Percentiles rank a stretch among this genome's conserved stretches.
These are phyloP conservation scores for Nosema muscidifuracis DNA, from an alignment of 371 early-diverging fungal species.

Conservation along the genomic window DNA sequence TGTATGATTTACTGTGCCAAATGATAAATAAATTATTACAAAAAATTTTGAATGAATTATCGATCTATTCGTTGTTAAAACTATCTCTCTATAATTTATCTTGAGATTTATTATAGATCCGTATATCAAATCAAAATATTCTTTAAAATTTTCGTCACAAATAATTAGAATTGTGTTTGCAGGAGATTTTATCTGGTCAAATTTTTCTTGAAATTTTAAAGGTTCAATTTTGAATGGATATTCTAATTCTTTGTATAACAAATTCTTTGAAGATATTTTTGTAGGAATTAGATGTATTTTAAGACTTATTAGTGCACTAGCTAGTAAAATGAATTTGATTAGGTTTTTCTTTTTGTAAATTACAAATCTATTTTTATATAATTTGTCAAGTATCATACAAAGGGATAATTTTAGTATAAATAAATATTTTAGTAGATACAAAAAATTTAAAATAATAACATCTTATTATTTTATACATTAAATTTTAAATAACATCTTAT, in stretches of 20 bases:
- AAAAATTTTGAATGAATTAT: constrained; percentile 17
- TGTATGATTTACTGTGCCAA: constrained; percentile 3
- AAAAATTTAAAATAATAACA: no score
- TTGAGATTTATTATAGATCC: neutral
- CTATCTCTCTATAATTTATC: neutral
- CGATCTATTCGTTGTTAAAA: neutral
- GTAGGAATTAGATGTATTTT: neutral
- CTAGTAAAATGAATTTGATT: neutral
- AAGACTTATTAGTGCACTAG: neutral
- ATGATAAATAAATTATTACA: constrained; percentile 23
- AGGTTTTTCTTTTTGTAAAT: neutral
- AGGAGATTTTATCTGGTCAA: neutral
- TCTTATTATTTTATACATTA: no score
- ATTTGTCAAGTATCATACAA: neutral
- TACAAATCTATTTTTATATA: neutral
- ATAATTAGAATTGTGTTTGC: neutral
- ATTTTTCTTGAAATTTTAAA: neutral
- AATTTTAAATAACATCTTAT: no score
- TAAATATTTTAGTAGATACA: no score
- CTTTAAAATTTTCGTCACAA: neutral
- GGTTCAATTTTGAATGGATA: neutral
- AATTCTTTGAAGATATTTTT: neutral
- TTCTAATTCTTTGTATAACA: neutral
- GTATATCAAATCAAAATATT: neutral
- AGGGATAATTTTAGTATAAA: no score